A percentile compares a stretch with the other conserved stretches of the same genome.
phyloP scores from a whole-genome alignment of 192 early-diverging fungal genomes.

The Coemansia sp. region DNA sequence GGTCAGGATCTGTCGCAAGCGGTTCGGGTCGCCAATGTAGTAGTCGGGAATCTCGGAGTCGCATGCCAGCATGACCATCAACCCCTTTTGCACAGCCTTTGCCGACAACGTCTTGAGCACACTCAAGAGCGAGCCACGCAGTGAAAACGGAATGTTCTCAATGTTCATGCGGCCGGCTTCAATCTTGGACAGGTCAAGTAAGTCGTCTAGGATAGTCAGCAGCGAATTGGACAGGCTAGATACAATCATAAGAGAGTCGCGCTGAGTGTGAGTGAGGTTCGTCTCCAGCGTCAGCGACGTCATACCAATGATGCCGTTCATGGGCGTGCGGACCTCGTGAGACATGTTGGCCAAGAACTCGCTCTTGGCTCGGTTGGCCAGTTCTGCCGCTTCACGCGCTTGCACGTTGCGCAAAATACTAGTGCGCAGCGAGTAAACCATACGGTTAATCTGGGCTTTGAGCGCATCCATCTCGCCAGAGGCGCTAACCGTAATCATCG shows the following conservation, averaged over 20 bases:
- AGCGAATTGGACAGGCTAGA: conserved; percentile 69
- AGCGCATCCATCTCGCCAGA: conserved; percentile 84
- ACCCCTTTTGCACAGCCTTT: conserved; percentile 71
- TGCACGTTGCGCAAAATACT: conserved; percentile 75
- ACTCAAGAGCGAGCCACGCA: conserved; percentile 61
- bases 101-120: conserved; percentile 71
- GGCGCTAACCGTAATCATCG: conserved; percentile 74
- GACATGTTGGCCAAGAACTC: conserved; percentile 79
- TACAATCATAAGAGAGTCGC: conserved; percentile 79
- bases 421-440: conserved; percentile 74
- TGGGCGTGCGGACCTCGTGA: conserved; percentile 81
- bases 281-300: conserved; percentile 72
- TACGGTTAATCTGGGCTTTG: conserved; percentile 82
- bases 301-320: conserved; percentile 82
- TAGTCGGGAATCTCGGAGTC: conserved; percentile 69
- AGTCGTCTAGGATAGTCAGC: conserved; percentile 76
- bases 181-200: conserved; percentile 83
- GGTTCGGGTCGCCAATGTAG: conserved; percentile 70
- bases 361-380: conserved; percentile 76
- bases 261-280: conserved; percentile 74
- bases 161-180: conserved; percentile 82
- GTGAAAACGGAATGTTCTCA: conserved; percentile 68
- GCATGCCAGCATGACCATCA: conserved; percentile 65
- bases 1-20: conserved; percentile 76
- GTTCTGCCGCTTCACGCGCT: conserved; percentile 76